Evolutionary conservation across 1,284 basidiomycete species (phyloP), one percentile per base, ranked within the genome.

Genomic region (Neolentinus lepideus): DNA sequence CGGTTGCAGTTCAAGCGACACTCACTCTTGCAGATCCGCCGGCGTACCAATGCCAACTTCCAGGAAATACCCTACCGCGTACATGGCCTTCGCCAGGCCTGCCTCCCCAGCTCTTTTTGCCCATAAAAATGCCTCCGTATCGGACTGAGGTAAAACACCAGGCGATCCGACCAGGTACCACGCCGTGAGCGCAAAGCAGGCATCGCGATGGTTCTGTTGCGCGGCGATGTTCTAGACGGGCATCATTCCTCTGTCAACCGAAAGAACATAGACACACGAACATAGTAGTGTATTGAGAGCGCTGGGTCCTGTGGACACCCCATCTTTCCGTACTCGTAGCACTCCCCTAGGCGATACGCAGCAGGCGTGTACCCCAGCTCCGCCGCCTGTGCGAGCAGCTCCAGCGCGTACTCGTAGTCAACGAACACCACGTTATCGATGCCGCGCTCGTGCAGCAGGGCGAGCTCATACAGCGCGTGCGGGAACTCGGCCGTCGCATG

Each of bases 81-180:
- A 99, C 84, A 95, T 90, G 3, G 94, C 94, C 70, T 98, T 97
- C 4, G 84, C 80, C 3, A 97, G 77, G 1, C 92, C 93, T n/a
- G 81, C 83, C 51, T 95, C 93, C 24, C 92, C 93, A 38, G 94
- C 92, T 66, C 85, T 92, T 75, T 92, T 84, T 31, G 94, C 85
- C 96, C 95, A 95, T 22, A 99, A 75, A 70, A 88, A 98, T 9
- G 95, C 96, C 68, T 99, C 95, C 0, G 96, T 98, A 67, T 99
- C 96, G 0, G 93, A 97, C 69, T 99, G 97, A 0, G 96, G 96
- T 27, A 99, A 80, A 8, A 99, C 94, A 48, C 96, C 96, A 0
- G 95, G 93, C 4, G 95, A 98, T 54, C 97, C 97, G 58, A 99
- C 96, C 60, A 99, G 87, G 68, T 99, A 99, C 96, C 96, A 99